Base-by-base conservation (phyloP, 2,329 filamentous ascomycete species). In the Dactylellina parvicollis region DNA sequence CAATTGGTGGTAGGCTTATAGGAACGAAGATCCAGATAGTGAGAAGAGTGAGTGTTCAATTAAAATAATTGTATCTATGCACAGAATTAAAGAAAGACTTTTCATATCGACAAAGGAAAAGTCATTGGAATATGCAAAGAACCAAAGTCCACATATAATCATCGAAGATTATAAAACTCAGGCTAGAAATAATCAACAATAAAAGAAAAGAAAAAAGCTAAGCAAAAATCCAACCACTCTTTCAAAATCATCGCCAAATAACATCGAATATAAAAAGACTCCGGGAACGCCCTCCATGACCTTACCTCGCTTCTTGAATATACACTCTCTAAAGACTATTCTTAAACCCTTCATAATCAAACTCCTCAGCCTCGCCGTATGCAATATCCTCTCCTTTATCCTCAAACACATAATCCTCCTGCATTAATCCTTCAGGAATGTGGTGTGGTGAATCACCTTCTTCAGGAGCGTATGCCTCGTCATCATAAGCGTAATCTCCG, bases 341-440 rank as follows among this genome's bases (percentile, higher is more conserved):
- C 36, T 59, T 56, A 16, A 65, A 72, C 14, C 50, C 47, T 20
- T 72, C 67, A 36, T 72, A 72, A 47, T 72, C 67, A 38, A 72
- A 72, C 14, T 59, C 67, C 24, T 71, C 50, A 8, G 47, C 30
- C 1, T 44, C 56, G 12, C 46, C 52, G 30, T 72, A 62, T 3
- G 24, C 49, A 4, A 26, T 24, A 14, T 72, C 67, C 8, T 36
- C 59, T 3, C 55, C 65, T 4, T 44, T 47, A 24, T 70, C 59
- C n/a, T 65, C 65, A 54, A 62, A 65, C 1, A 61, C 52, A 32
- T 72, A 72, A 28, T 72, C 59, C 3, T 72, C 67, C 22, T 64
- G 18, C 28, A 65, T 47, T 9, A 65, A 32, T 3, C n/a, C 54
- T 12, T 72, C 67, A 0, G 67, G 67, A 24, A 72, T 54, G 14